Evolutionary conservation across 352 stramenopile species (phyloP).

Genomic region (Phytophthora foliorum): DNA sequence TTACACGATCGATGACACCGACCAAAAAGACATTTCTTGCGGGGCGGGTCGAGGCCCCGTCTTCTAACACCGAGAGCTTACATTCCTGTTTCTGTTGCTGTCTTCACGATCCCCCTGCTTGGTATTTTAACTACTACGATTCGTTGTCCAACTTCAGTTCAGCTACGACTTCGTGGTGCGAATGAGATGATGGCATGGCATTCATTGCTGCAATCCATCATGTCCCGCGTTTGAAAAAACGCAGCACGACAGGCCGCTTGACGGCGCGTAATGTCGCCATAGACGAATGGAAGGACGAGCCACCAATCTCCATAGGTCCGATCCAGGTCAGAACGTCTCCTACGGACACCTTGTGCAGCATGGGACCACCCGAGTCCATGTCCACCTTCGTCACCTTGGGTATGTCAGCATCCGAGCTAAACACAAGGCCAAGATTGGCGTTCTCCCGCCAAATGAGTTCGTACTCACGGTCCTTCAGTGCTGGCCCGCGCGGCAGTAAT

Average conservation of each 20-base stretch:
- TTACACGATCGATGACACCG: constrained; percentile 30
- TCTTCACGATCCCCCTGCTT: constrained; percentile 22
- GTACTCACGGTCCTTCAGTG: constrained; percentile 78
- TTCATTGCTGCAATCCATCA: constrained; percentile 28
- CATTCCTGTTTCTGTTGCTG: constrained; percentile 42
- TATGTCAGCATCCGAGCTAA: constrained; percentile 81
- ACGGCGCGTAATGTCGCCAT: constrained; percentile 87
- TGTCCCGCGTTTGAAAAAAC: constrained; percentile 69
- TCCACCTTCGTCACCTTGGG: constrained; percentile 89
- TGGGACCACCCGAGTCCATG: constrained; percentile 75
- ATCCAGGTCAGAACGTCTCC: constrained; percentile 86
- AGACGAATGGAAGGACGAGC: constrained; percentile 85
- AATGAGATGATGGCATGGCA: constrained; percentile 15
- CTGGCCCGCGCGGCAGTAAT: constrained; percentile 58
- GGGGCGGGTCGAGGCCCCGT: constrained; percentile 37
- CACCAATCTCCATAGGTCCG: constrained; percentile 78
- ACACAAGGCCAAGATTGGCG: constrained; percentile 85
- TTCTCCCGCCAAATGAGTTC: constrained; percentile 89
- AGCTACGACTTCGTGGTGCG: constrained; percentile 29
- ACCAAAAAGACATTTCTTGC: constrained; percentile 45
- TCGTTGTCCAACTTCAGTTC: constrained; percentile 25
- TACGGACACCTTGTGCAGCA: constrained; percentile 76
- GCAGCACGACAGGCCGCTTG: constrained; percentile 84
- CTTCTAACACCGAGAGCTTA: constrained; percentile 52
- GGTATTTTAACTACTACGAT: constrained; percentile 42